Evolutionary conservation across 192 early-diverging fungal species (phyloP).

Genomic region (Glomus cerebriforme): DNA sequence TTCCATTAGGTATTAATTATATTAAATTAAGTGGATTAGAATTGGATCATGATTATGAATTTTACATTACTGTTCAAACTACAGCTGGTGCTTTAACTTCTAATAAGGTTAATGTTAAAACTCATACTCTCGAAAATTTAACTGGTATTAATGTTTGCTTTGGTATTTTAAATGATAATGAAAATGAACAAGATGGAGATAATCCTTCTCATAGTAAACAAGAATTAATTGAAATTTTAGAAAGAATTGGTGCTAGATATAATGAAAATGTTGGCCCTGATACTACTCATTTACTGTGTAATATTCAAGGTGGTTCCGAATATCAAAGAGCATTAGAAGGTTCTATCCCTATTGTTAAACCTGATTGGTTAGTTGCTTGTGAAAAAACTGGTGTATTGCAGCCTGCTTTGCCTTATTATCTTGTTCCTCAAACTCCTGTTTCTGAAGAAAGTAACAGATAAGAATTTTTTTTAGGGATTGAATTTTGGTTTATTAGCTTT

Average conservation of each 20-base stretch:
- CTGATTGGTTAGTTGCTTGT: conserved; percentile 94
- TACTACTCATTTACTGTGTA: conserved; percentile 92
- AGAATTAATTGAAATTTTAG: conserved; percentile 72
- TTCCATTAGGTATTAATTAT: conserved; percentile 49
- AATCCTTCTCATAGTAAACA: conserved; percentile 57
- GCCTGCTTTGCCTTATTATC: conserved; percentile 61
- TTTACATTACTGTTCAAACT: conserved; percentile 88
- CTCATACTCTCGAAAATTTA: conserved; percentile 94
- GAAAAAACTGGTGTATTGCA: conserved; percentile 89
- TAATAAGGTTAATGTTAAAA: conserved; percentile 74
- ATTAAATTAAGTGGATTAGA: conserved; percentile 90
- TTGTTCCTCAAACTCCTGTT: conserved; percentile 34
- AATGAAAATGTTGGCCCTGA: conserved; percentile 81
- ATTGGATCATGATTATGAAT: conserved; percentile 86
- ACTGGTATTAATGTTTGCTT: conserved; percentile 97
- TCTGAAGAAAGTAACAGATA: conserved; percentile 5
- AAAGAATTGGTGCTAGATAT: conserved; percentile 86
- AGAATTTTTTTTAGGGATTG: not conserved
- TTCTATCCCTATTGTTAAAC: conserved; percentile 94
- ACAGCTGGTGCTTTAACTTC: conserved; percentile 84
- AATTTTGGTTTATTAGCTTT: too few relatives aligned
- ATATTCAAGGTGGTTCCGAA: conserved; percentile 78
- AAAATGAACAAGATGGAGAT: conserved; percentile 34
- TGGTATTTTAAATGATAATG: conserved; percentile 78
- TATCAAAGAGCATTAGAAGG: conserved; percentile 85